phyloP scores from a whole-genome alignment of 768 basidiomycete genomes.

The Porphyrellus cyaneotinctus region DNA sequence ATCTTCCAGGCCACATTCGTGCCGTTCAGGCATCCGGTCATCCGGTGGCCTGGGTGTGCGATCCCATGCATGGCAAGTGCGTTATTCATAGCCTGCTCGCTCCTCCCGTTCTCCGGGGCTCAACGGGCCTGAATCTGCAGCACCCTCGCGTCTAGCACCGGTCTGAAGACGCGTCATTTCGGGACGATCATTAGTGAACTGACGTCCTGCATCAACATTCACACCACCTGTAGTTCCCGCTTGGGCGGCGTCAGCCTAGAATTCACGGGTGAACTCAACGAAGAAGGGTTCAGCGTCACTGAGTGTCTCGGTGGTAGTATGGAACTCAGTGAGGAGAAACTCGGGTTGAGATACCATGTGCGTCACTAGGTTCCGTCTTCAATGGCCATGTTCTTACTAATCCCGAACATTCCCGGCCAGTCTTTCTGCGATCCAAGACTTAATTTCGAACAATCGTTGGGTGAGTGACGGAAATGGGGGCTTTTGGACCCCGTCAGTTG shows the following conservation, averaged over 20 bases:
- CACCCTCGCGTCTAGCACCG: conserved; percentile 74
- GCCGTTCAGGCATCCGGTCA: conserved; percentile 79
- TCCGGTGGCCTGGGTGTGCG: conserved; percentile 91
- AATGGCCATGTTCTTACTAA: neutral
- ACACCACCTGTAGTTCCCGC: conserved; percentile 65
- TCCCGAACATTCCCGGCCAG: conserved; percentile 32
- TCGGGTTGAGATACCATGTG: conserved; percentile 88
- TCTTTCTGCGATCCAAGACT: conserved; percentile 93
- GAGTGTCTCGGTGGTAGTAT: conserved; percentile 97
- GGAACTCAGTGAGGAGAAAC: conserved; percentile 84
- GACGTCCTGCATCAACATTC: conserved; percentile 75
- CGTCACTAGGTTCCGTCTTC: conserved; percentile 7
- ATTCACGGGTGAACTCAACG: conserved; percentile 87
- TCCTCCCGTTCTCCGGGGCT: neutral
- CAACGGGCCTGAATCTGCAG: conserved; percentile 34
- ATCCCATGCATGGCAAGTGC: conserved; percentile 99
- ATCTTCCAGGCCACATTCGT: conserved; percentile 75
- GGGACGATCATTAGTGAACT: conserved; percentile 87
- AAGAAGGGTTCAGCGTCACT: conserved; percentile 91
- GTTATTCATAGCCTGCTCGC: conserved; percentile 27
- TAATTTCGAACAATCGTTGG: conserved; percentile 93
- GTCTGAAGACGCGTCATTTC: conserved; percentile 89
- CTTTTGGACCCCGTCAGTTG: neutral
- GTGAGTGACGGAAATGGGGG: conserved; percentile 40
- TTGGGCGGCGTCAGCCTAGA: conserved; percentile 85